phyloP scores from a whole-genome alignment of 1,284 basidiomycete species.

The Leccinum huronense region DNA sequence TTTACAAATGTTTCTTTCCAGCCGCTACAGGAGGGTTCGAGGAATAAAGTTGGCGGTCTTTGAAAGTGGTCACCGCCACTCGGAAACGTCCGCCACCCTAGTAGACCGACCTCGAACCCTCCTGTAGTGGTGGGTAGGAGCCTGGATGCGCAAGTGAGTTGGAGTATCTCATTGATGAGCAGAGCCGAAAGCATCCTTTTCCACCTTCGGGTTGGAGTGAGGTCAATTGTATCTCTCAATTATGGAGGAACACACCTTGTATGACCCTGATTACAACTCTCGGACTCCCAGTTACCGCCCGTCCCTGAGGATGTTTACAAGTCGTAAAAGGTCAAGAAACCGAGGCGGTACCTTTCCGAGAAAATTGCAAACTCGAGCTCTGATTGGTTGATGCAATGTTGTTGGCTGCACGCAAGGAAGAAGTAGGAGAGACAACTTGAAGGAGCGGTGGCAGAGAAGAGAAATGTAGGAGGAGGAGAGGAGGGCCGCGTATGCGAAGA shows the following conservation, averaged over 20 bases:
- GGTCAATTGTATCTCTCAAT: background rate
- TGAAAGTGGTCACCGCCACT: background rate
- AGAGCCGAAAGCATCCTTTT: slow-evolving; percentile 47
- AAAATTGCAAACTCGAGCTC: slow-evolving; percentile 14
- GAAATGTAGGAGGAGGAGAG: slow-evolving; percentile 61
- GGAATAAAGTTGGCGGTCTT: background rate
- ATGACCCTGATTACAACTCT: background rate
- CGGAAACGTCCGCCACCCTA: background rate
- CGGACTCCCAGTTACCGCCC: background rate
- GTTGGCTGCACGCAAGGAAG: slow-evolving; percentile 34
- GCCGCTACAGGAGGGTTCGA: background rate
- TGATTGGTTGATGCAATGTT: slow-evolving; percentile 9
- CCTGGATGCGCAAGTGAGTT: slow-evolving; percentile 23
- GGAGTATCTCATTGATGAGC: slow-evolving; percentile 52
- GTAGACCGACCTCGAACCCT: background rate
- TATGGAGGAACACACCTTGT: slow-evolving; percentile 10
- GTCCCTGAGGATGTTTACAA: background rate
- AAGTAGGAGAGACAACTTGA: no score
- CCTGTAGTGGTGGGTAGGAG: background rate
- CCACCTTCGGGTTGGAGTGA: slow-evolving; percentile 1
- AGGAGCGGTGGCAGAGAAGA: slow-evolving; percentile 65
- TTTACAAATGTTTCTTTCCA: no score
- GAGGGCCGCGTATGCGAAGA: slow-evolving; percentile 51
- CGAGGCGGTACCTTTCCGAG: slow-evolving; percentile 14
- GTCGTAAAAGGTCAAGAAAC: background rate